Evolutionary conservation across 164 flowering plant genomes (phyloP).

Genomic region (Akebia trifoliata): DNA sequence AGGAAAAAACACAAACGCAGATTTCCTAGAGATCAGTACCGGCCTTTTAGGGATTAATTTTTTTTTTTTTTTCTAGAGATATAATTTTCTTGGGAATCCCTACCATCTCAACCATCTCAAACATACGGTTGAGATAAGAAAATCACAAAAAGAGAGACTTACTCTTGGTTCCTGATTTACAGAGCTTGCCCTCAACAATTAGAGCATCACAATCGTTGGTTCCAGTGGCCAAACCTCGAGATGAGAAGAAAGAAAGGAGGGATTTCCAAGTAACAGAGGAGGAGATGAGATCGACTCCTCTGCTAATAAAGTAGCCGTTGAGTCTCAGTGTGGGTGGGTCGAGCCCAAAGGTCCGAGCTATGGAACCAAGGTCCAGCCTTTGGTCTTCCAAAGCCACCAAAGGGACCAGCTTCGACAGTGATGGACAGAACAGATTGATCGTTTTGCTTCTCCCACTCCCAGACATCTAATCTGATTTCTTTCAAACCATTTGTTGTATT

Average conservation of each 20-base stretch:
- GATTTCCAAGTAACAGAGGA: conserved; percentile 73
- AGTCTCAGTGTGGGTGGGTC: conserved; percentile 62
- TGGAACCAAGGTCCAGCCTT: conserved; percentile 56
- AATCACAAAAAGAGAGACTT: conserved; percentile 5
- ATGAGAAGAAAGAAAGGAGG: conserved; percentile 60
- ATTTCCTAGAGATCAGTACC: too few species aligned
- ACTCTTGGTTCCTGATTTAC: conserved; percentile 47
- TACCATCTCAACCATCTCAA: not conserved
- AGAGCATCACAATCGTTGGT: conserved; percentile 26
- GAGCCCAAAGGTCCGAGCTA: conserved; percentile 55
- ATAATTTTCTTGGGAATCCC: too few species aligned
- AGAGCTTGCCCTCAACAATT: conserved; percentile 55
- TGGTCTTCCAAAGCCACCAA: conserved; percentile 37
- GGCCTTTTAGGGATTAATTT: not conserved
- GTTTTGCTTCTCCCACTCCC: conserved; percentile 34
- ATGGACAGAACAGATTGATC: conserved; percentile 58
- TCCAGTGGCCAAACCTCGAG: conserved; percentile 60
- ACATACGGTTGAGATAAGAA: not conserved
- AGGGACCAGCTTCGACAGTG: conserved; percentile 29
- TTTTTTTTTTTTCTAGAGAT: too few species aligned
- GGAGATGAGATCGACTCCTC: conserved; percentile 52
- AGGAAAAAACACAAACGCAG: too few species aligned
- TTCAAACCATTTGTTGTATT: not conserved
- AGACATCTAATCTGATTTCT: not conserved
- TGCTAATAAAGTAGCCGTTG: conserved; percentile 65